Conservation (phyloP, 179 eudicot genomes). For the Pouteria campechiana region DNA sequence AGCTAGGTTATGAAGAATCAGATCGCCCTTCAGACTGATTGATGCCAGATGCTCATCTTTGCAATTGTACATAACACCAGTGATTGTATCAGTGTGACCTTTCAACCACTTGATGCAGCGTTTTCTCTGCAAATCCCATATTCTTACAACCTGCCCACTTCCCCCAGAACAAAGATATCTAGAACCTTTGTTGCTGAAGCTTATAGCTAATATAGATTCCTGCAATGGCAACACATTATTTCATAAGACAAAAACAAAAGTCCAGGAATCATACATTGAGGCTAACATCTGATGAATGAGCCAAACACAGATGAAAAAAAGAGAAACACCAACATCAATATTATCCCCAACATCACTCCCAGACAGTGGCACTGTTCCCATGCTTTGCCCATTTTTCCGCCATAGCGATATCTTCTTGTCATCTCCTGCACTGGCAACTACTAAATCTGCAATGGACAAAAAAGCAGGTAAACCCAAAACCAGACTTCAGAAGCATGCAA, state of each 20-base stretch:
- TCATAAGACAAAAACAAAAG: neutral
- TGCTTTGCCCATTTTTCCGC: conserved; percentile 64
- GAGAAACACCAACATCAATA: conserved; percentile 37
- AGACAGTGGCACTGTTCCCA: conserved; percentile 64
- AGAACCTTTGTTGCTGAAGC: conserved; percentile 81
- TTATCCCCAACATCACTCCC: conserved; percentile 45
- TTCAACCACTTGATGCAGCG: conserved; percentile 90
- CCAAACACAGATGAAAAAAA: too few species aligned
- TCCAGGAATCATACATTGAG: too few species aligned
- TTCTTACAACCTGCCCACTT: conserved; percentile 74
- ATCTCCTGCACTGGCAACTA: conserved; percentile 92
- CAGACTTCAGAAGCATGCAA: neutral
- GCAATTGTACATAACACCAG: conserved; percentile 74
- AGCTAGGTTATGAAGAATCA: conserved; percentile 90
- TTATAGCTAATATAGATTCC: conserved; percentile 64
- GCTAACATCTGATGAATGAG: too few species aligned
- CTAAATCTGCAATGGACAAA: conserved; percentile 77
- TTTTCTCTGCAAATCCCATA: conserved; percentile 93
- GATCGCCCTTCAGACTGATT: conserved; percentile 69
- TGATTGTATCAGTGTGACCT: conserved; percentile 80
- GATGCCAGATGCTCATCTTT: conserved; percentile 97
- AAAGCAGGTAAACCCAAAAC: neutral
- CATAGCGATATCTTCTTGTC: conserved; percentile 72
- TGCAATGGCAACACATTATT: conserved; percentile 10
- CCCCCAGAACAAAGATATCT: conserved; percentile 90